Evolutionary conservation across 139 green algal genomes (phyloP), one percentile per base, ranked within the genome.

Genomic region (Tetradesmus lagerheimii): DNA sequence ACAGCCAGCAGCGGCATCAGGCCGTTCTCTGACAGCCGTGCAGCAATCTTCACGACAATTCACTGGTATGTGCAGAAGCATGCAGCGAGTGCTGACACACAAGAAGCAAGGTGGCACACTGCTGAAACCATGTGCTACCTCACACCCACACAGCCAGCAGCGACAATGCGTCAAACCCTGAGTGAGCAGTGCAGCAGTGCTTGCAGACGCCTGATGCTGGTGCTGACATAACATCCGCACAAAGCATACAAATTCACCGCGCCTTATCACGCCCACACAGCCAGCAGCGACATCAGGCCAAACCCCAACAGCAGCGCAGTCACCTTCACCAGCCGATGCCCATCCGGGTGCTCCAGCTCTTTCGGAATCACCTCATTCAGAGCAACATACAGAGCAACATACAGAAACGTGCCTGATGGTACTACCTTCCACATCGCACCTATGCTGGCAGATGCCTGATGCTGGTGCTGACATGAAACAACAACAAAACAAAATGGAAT

Each of bases 51-150:
- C 5, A 62, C 96, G 1, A 98, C 96, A 41, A n/a, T n/a, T n/a
- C n/a, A n/a, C n/a, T n/a, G n/a, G n/a, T n/a, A n/a, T n/a, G n/a
- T 98, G 97, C 38, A 98, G 75, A 71, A 98, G 97, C 2, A 95
- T 98, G 35, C 96, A 90, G 23, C 92, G 94, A 20, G 96, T 91
- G 16, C 43, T 50, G 43, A n/a, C n/a, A 15, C 43, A 50, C 43
- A 50, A n/a, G n/a, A n/a, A n/a, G n/a, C 43, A 9, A 50, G n/a
- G n/a, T n/a, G n/a, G n/a, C n/a, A 9, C n/a, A n/a, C n/a, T n/a
- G n/a, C n/a, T n/a, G n/a, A n/a, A n/a, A n/a, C n/a, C n/a, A n/a
- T n/a, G n/a, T n/a, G n/a, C n/a, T n/a, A 23, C 12, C 27, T 86
- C 71, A 98, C 4, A 95, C 96, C 96, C 96, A 98, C 1, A 98